These are phyloP conservation scores for Centaurea solstitialis DNA, from an alignment of 129 eudicot species.

Conservation along the genomic window DNA sequence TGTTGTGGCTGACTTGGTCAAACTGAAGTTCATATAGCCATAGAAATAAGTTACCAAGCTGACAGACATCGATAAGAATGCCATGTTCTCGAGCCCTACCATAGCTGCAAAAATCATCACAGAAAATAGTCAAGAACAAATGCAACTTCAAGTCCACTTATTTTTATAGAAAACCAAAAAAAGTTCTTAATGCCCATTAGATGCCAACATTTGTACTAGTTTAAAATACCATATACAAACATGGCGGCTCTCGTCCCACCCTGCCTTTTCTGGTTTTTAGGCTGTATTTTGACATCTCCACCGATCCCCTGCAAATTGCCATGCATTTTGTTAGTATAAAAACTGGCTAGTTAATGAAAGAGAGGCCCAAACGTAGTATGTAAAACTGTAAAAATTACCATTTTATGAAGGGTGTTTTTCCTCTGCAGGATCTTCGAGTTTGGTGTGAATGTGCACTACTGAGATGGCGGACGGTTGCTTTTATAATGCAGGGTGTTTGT, in stretches of 20 bases:
- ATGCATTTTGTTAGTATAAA: constrained; percentile 6
- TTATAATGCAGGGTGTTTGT: constrained; percentile 38
- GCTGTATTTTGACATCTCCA: constrained; percentile 34
- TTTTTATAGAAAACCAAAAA: not conserved
- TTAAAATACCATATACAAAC: constrained; percentile 55
- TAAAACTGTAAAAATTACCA: constrained; percentile 23
- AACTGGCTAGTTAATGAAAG: not conserved
- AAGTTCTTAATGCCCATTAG: not conserved
- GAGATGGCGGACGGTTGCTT: constrained; percentile 16
- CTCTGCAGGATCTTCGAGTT: constrained; percentile 14
- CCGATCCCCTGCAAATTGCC: constrained; percentile 40
- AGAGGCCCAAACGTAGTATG: no score
- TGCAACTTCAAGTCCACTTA: not conserved
- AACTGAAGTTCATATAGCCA: constrained; percentile 79
- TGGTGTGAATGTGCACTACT: constrained; percentile 27
- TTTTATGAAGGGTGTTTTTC: not conserved
- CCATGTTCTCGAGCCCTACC: constrained; percentile 68
- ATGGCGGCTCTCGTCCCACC: constrained; percentile 69
- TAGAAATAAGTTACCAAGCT: constrained; percentile 73
- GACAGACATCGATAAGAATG: constrained; percentile 55
- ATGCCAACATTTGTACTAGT: constrained; percentile 7
- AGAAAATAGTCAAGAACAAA: constrained; percentile 8
- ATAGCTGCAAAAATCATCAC: constrained; percentile 45
- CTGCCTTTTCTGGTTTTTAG: constrained; percentile 26
- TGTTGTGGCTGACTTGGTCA: constrained; percentile 75